Evolutionary conservation across 1,284 basidiomycete species (phyloP).

Genomic region (Cutaneotrichosporon mucoides): DNA sequence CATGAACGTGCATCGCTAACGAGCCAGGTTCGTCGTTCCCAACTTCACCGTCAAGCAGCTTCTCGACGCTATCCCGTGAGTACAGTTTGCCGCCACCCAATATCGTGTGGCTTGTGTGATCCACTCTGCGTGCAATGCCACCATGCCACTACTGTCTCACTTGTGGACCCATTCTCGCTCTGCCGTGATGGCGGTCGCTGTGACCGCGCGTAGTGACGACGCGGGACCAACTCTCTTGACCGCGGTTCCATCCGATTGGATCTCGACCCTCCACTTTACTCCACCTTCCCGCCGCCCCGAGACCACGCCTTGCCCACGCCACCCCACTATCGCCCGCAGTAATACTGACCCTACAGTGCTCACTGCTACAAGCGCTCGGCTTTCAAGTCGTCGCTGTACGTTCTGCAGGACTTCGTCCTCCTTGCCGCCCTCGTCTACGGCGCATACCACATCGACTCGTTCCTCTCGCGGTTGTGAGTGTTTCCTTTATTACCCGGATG

Average conservation of each 20-base stretch:
- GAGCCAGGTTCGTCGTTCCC: conserved; percentile 45
- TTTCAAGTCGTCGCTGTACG: conserved; percentile 73
- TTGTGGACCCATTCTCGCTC: background rate
- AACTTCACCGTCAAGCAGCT: conserved; percentile 55
- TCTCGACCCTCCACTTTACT: background rate
- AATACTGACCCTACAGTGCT: conserved; percentile 52
- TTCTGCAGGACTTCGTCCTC: conserved; percentile 71
- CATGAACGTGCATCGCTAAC: background rate
- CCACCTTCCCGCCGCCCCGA: background rate
- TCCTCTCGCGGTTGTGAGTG: conserved; percentile 40
- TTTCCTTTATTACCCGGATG: background rate
- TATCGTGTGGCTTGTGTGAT: background rate
- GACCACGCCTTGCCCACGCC: too few relatives aligned
- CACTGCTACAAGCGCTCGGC: conserved; percentile 94
- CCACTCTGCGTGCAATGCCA: background rate
- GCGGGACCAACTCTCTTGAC: background rate
- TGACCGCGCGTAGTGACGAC: too few relatives aligned
- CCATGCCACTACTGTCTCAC: background rate
- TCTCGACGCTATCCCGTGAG: conserved; percentile 78
- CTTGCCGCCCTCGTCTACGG: conserved; percentile 67
- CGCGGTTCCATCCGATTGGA: too few relatives aligned
- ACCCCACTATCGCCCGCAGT: too few relatives aligned
- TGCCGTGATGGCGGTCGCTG: background rate
- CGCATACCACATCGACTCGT: conserved; percentile 63
- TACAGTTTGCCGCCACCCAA: background rate